Percentiles rank a stretch among this genome's conserved stretches.
Evolutionary conservation across 805 yeast species (phyloP).

Genomic region (Cyberlindnera samutprakarnensis): DNA sequence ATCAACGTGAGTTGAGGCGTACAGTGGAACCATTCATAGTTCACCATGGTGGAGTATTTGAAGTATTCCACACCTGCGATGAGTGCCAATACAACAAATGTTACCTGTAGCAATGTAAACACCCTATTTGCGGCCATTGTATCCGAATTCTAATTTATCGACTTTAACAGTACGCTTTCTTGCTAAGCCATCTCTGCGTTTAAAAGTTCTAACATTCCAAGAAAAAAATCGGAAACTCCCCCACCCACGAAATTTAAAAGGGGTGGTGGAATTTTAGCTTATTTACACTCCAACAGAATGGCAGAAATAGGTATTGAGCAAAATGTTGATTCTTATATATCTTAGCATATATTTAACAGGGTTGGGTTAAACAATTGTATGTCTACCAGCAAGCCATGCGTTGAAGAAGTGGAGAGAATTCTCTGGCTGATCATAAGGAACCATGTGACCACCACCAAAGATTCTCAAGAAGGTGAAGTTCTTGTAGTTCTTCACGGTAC

Average conservation of each 20-base stretch:
- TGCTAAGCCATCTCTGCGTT: no score
- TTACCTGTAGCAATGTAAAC: slow-evolving; percentile 22
- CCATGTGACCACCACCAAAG: slow-evolving; percentile 94
- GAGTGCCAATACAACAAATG: slow-evolving; percentile 22
- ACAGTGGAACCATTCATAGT: slow-evolving; percentile 40
- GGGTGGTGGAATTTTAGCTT: no score
- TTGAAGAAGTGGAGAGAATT: slow-evolving; percentile 73
- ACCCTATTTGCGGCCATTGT: slow-evolving; percentile 13
- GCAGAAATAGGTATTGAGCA: background rate
- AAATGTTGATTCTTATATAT: no score
- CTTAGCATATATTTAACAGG: no score
- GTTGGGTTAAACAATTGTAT: slow-evolving; percentile 19
- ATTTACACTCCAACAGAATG: no score
- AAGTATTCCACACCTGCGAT: slow-evolving; percentile 37
- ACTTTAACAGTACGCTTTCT: no score
- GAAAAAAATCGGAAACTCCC: no score
- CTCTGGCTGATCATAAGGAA: slow-evolving; percentile 83
- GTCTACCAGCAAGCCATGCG: slow-evolving; percentile 76
- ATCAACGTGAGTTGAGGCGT: slow-evolving; percentile 25
- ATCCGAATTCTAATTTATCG: no score
- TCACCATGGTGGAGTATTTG: slow-evolving; percentile 30
- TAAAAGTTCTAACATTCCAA: no score
- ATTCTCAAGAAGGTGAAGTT: slow-evolving; percentile 77
- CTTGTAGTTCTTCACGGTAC: slow-evolving; percentile 58
- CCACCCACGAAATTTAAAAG: no score